Evolutionary conservation across 352 stramenopile species (phyloP), one percentile per base, ranked within the genome.

Genomic region (Sclerospora graminicola): DNA sequence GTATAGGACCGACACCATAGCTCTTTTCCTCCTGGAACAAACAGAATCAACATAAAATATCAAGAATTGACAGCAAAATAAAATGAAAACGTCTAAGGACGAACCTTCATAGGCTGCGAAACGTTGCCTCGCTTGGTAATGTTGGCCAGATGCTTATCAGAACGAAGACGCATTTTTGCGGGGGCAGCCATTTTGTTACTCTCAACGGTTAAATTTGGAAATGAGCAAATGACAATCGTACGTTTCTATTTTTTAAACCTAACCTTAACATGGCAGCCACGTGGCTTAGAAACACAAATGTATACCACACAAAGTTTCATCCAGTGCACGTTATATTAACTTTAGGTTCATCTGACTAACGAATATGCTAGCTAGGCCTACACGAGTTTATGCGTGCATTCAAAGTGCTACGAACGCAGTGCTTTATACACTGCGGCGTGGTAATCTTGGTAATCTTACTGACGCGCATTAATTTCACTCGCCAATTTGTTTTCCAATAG

Each of bases 401-500:
- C 38, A 60, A 54, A 35, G 16, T 35, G 16, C 2, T 13, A 35
- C 28, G 2, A 5, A 15, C 13, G 8, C 28, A 30, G 10, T 30
- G 7, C 7, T 9, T 10, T n/a, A 13, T 5, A 33, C 15, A 9
- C 4, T n/a, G 28, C 5, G 9, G 28, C 8, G 28, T 33, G 28
- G 28, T n/a, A 13, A 5, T 9, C 28, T 33, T n/a, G 13, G 28
- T 5, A 2, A 20, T 2, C 8, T 45, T 84, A 85, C 45, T 81
- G 66, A 46, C 65, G 68, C 41, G 64, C 63, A 35, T 63, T 50
- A 51, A 96, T 95, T 48, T 85, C 60, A 54, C 76, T 92, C 21
- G 67, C 66, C 29, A 96, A 48, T 55, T 90, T 94, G 82, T 99
- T 97, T 66, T 99, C 95, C 19, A 99, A 75, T 36, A 93, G 80